These are phyloP conservation scores for Henningerozyma blattae DNA, from an alignment of 805 yeast genomes.

Conservation along the genomic window DNA sequence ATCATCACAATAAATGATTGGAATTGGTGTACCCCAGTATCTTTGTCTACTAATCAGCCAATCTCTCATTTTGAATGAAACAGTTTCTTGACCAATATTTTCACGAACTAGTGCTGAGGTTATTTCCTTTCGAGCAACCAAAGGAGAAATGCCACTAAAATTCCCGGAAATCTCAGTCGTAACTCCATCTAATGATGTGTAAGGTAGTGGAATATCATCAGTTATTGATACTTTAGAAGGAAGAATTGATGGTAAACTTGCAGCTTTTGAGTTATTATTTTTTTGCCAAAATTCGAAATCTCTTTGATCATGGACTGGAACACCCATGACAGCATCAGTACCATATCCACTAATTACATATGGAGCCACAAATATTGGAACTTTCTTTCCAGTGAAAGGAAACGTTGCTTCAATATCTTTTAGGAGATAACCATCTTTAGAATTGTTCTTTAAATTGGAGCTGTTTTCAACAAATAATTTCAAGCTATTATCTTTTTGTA, in stretches of 20 bases:
- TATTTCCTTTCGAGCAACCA: conserved; percentile 41
- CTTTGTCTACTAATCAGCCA: conserved; percentile 94
- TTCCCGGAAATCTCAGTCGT: conserved; percentile 37
- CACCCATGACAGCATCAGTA: conserved; percentile 91
- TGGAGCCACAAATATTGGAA: conserved; percentile 85
- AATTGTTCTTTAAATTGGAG: conserved; percentile 30
- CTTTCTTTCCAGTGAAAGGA: conserved; percentile 39
- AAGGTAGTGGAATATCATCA: conserved; percentile 19
- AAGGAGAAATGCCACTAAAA: conserved; percentile 37
- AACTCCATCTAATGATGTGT: conserved; percentile 31
- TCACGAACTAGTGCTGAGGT: conserved; percentile 28
- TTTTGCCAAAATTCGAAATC: conserved; percentile 79
- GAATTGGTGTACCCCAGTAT: conserved; percentile 98
- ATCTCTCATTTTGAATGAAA: conserved; percentile 64
- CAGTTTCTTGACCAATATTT: conserved; percentile 34
- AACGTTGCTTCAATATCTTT: conserved; percentile 33
- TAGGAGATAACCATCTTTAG: conserved; percentile 51
- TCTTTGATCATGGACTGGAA: conserved; percentile 86
- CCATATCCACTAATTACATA: conserved; percentile 81
- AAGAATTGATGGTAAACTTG: background rate
- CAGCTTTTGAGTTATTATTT: conserved; percentile 25
- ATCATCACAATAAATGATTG: conserved; percentile 71
- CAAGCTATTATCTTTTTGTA: conserved; percentile 30
- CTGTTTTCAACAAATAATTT: conserved; percentile 32
- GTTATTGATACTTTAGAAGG: conserved; percentile 6